Conservation (phyloP, 768 basidiomycete species). For the Leucogyrophana mollusca region DNA sequence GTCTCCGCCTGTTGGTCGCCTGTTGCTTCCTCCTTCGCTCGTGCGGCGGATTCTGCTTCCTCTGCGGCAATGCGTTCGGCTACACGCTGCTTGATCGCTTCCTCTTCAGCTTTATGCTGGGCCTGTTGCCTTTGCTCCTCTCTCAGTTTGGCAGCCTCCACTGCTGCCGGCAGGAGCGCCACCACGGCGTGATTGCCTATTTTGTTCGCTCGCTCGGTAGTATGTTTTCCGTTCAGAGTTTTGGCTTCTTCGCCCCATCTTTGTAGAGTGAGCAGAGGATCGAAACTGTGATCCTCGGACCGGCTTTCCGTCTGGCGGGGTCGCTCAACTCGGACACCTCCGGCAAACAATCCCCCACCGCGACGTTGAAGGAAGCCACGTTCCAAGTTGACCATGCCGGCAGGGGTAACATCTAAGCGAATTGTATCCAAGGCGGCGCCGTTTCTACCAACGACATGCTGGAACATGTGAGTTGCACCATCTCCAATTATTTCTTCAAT, state of each 20-base stretch:
- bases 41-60: conserved; percentile 34
- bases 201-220: conserved; percentile 62
- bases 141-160: conserved; percentile 54
- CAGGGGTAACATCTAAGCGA: conserved; percentile 73
- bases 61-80: conserved; percentile 30
- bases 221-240: conserved; percentile 74
- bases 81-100: conserved; percentile 40
- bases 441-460: conserved; percentile 72
- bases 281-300: conserved; percentile 47
- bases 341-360: conserved; percentile 44
- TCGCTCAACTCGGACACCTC: conserved; percentile 66
- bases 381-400: conserved; percentile 59
- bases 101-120: conserved; percentile 58
- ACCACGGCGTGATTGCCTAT: conserved; percentile 71
- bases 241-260: conserved; percentile 91
- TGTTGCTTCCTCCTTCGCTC: conserved; percentile 10
- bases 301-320: conserved; percentile 49
- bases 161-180: conserved; percentile 76
- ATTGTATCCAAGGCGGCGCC: conserved; percentile 63
- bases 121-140: conserved; percentile 40
- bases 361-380: conserved; percentile 52
- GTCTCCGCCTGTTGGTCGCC: conserved; percentile 12
- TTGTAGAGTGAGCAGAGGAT: conserved; percentile 78
- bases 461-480: conserved; percentile 79
- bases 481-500: conserved; percentile 82